Evolutionary conservation across 2,329 filamentous ascomycete species (phyloP), one percentile per base, ranked within the genome.

Genomic region (Podosphaera fusca): DNA sequence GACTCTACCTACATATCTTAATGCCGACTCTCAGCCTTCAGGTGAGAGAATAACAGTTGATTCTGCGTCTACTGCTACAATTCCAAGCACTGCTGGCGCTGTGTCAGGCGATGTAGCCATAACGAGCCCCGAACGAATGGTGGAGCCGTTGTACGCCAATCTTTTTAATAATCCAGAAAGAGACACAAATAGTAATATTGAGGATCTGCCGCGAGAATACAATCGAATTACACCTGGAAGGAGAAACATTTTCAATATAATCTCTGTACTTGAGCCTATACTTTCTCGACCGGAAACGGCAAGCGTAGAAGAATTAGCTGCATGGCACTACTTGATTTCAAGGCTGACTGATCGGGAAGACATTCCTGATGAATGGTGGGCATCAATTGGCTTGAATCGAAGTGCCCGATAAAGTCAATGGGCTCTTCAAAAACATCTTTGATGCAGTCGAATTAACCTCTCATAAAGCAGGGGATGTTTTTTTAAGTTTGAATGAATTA

Each of bases 351-450:
- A 78, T 21, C 74, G 85, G 31, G 78, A 86, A 64, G 84, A 89
- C 63, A 83, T 92, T 56, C 84, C 85, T 0, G 85, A 92, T 60
- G 81, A 87, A 61, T 89, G 84, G 80, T 94, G 87, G 87, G 78
- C 79, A 58, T 76, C 79, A 64, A 81, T 76, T 58, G 83, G 83
- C 47, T 74, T 86, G 61, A 81, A 74, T 64, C 77, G 81, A 60
- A 81, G 8, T 12, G 8, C 21, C 10, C 45, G 45, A 21, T 5
- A 38, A 38, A 38, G 21, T 21, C 21, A 21, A 21, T 21, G 21
- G 21, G 21, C 21, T 21, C 35, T 38, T 38, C 35, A 6, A 10
- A 10, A 38, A 38, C 35, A 38, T 38, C 6, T 6, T 6, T 6
- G 35, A 38, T 6, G 35, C 10, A 10, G 5, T 10, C 35, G 35